Percentiles rank a stretch among this genome's conserved stretches.
Conservation (phyloP, 2,329 filamentous ascomycete genomes). For the Coniella vitis region DNA sequence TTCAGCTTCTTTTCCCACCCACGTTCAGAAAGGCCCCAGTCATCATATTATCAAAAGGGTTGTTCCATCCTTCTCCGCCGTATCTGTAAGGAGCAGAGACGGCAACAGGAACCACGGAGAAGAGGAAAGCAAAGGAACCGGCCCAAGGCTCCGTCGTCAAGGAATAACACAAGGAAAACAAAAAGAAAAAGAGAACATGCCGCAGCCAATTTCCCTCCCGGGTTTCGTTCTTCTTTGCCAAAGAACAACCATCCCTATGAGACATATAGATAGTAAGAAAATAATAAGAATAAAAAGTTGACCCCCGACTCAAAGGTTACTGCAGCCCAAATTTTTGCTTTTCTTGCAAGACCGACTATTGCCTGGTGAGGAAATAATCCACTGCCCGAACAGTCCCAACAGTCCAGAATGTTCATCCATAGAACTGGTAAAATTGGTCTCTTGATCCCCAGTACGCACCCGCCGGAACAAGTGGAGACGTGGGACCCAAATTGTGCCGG, state of each 20-base stretch:
- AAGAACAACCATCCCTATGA: conserved; percentile 15
- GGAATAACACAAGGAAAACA: conserved; percentile 18
- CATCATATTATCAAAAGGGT: conserved; percentile 12
- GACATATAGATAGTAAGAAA: conserved; percentile 14
- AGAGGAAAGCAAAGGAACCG: conserved; percentile 17
- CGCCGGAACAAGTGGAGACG: conserved; percentile 3
- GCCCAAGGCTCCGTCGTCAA: conserved; percentile 12
- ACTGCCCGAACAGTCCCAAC: conserved; percentile 3
- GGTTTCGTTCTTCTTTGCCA: conserved; percentile 13
- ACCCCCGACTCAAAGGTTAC: neutral
- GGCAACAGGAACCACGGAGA: conserved; percentile 17
- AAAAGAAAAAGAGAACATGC: conserved; percentile 26
- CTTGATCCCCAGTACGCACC: neutral
- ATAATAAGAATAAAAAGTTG: conserved; percentile 10
- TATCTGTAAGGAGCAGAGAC: conserved; percentile 20
- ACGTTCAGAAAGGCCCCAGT: neutral
- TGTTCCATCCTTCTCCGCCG: conserved; percentile 13
- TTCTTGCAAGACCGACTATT: conserved; percentile 5
- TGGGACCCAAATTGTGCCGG: neutral
- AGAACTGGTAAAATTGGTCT: neutral
- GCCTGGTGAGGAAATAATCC: conserved; percentile 4
- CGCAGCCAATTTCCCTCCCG: conserved; percentile 17
- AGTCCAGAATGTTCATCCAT: conserved; percentile 1
- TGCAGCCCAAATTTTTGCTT: conserved; percentile 13
- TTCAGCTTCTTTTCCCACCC: neutral